A percentile compares a stretch with the other conserved stretches of the same genome.
phyloP scores from a whole-genome alignment of 768 basidiomycete species.

The Mycena rebaudengoi region DNA sequence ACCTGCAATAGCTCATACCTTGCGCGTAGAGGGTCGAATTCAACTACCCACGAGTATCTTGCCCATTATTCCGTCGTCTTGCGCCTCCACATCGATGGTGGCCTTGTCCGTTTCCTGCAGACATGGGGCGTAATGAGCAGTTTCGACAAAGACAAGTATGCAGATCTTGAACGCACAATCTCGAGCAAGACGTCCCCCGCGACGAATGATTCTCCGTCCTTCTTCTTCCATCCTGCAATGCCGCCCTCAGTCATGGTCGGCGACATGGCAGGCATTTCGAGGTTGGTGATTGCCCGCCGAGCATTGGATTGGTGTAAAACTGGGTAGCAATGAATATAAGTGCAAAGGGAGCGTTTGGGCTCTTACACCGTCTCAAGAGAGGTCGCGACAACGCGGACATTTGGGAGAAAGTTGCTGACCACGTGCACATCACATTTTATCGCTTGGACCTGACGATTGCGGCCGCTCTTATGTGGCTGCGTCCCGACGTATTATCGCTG shows the following conservation, averaged over 20 bases:
- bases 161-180: slow-evolving; percentile 66
- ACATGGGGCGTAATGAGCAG: background rate
- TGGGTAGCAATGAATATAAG: slow-evolving; percentile 31
- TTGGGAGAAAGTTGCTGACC: background rate
- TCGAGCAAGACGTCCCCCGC: slow-evolving; percentile 90
- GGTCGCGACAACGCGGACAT: slow-evolving; percentile 12
- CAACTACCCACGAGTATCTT: slow-evolving; percentile 81
- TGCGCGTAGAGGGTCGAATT: background rate
- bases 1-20: slow-evolving; percentile 50
- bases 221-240: slow-evolving; percentile 90
- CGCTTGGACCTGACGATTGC: no score
- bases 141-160: slow-evolving; percentile 2
- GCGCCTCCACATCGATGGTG: slow-evolving; percentile 98
- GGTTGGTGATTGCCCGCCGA: slow-evolving; percentile 71
- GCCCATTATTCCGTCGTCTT: slow-evolving; percentile 93
- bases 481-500: no score
- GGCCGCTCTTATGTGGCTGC: no score
- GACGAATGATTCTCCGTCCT: slow-evolving; percentile 80
- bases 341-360: background rate
- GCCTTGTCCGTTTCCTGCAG: slow-evolving; percentile 92
- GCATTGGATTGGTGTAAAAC: slow-evolving; percentile 62
- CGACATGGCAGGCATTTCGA: slow-evolving; percentile 97
- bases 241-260: slow-evolving; percentile 97
- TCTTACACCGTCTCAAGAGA: slow-evolving; percentile 11
- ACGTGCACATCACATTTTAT: background rate